A percentile compares a stretch with the other conserved stretches of the same genome.
Conservation (phyloP, 1,284 basidiomycete species). For the Anthracocystis setariae region DNA sequence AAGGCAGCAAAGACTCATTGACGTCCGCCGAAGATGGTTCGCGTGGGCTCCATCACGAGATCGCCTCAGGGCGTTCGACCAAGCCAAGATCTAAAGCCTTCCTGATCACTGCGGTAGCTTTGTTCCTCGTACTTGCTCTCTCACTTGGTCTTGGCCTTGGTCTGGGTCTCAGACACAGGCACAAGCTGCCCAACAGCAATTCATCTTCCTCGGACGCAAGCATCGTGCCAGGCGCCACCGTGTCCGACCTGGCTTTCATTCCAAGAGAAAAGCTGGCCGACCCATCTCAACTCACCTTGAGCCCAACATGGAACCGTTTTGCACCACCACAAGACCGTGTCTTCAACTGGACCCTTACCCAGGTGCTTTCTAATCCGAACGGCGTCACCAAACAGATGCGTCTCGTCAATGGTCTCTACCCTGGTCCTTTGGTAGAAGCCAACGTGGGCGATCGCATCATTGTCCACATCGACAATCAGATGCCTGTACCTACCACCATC, state of each 20-base stretch:
- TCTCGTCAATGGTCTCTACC: conserved; percentile 53
- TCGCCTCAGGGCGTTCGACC: background rate
- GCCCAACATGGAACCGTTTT: conserved; percentile 45
- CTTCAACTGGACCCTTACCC: conserved; percentile 52
- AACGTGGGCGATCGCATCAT: conserved; percentile 59
- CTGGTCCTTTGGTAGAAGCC: conserved; percentile 54
- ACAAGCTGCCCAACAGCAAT: conserved; percentile 22
- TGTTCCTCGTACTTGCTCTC: conserved; percentile 65
- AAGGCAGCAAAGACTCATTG: conserved; percentile 17
- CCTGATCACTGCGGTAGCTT: background rate
- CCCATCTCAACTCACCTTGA: conserved; percentile 43
- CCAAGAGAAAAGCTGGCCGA: conserved; percentile 34
- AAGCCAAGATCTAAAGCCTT: conserved; percentile 5
- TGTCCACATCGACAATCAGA: conserved; percentile 54
- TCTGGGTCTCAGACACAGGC: conserved; percentile 66
- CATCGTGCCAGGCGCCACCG: conserved; percentile 24
- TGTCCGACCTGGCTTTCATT: conserved; percentile 49
- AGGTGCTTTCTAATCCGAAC: conserved; percentile 47
- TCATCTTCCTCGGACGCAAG: conserved; percentile 9
- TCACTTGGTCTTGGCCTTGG: conserved; percentile 70
- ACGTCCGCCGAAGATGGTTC: conserved; percentile 8
- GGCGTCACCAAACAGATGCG: conserved; percentile 54
- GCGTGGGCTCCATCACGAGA: background rate
- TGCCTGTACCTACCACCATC: conserved; percentile 34
- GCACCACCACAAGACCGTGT: conserved; percentile 44